Percentiles rank a stretch among this genome's conserved stretches.
Evolutionary conservation across 441 rosid genomes (phyloP).

Genomic region (Biscutella laevigata): DNA sequence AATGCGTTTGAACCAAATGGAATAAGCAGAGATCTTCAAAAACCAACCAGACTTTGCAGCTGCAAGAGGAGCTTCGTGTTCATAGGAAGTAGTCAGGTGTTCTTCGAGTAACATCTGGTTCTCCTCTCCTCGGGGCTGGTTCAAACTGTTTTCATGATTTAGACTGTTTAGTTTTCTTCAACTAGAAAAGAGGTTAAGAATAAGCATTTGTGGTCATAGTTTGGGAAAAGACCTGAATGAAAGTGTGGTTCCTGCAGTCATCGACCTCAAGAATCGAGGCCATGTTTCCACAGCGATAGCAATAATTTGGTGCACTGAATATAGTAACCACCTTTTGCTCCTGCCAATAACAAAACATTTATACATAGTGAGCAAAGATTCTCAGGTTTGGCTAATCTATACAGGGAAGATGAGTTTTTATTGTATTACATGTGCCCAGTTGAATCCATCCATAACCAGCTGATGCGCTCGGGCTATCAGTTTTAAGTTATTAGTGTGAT

Average conservation of each 20-base stretch:
- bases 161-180: not conserved
- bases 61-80: slow-evolving; percentile 17
- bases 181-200: not conserved
- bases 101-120: slow-evolving; percentile 63
- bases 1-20: slow-evolving; percentile 21
- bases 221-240: slow-evolving; percentile 43
- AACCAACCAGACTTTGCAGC: slow-evolving; percentile 18
- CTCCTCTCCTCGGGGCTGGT: slow-evolving; percentile 75
- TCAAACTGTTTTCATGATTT: slow-evolving; percentile 46
- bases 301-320: slow-evolving; percentile 63
- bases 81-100: slow-evolving; percentile 66
- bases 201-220: not conserved
- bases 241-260: slow-evolving; percentile 54
- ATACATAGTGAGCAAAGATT: slow-evolving; percentile 7
- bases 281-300: slow-evolving; percentile 74
- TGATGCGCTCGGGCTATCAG: slow-evolving; percentile 76
- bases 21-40: slow-evolving; percentile 27
- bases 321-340: slow-evolving; percentile 75
- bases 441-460: slow-evolving; percentile 75
- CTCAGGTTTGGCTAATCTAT: slow-evolving; percentile 2
- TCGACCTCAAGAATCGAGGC: slow-evolving; percentile 72
- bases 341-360: slow-evolving; percentile 29
- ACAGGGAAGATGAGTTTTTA: slow-evolving; percentile 11
- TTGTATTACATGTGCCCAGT: slow-evolving; percentile 62
- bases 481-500: slow-evolving; percentile 54